Evolutionary conservation across 495 filamentous ascomycete genomes (phyloP).

Genomic region (Podospora bellae-mahoneyi): DNA sequence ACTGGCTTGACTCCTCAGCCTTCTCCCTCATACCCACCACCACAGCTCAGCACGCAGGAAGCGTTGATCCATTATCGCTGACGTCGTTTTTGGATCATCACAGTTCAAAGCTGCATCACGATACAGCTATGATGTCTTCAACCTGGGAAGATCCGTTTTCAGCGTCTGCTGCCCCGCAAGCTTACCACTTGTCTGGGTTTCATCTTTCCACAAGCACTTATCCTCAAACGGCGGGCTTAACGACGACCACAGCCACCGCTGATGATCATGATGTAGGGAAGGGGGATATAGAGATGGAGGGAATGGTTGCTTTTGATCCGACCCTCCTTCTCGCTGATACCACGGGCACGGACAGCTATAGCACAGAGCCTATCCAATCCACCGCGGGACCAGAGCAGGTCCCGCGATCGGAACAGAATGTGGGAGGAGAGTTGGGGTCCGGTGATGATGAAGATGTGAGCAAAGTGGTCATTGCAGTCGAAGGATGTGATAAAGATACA

Average conservation of each 20-base stretch:
- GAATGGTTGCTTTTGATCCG: background rate
- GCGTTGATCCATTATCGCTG: background rate
- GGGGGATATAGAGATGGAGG: constrained; percentile 1
- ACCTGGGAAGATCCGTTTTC: constrained; percentile 1
- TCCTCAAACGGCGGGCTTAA: background rate
- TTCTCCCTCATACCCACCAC: background rate
- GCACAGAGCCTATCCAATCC: background rate
- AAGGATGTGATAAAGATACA: constrained; percentile 10
- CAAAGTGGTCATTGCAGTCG: constrained; percentile 9
- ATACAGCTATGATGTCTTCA: background rate
- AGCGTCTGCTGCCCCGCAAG: background rate
- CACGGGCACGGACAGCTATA: background rate
- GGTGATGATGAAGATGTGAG: background rate
- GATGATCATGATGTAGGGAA: background rate
- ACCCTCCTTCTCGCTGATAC: background rate
- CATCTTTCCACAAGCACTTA: background rate
- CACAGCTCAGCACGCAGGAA: background rate
- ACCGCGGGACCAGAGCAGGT: background rate
- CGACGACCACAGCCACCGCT: background rate
- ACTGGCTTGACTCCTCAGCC: background rate
- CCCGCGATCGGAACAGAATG: background rate
- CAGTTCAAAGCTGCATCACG: background rate
- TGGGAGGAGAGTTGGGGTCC: background rate
- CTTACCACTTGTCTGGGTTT: background rate
- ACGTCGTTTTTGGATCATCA: background rate